A percentile compares a stretch with the other conserved stretches of the same genome.
These are phyloP conservation scores for Septoria linicola DNA, from an alignment of 2,329 filamentous ascomycete genomes.

Conservation along the genomic window DNA sequence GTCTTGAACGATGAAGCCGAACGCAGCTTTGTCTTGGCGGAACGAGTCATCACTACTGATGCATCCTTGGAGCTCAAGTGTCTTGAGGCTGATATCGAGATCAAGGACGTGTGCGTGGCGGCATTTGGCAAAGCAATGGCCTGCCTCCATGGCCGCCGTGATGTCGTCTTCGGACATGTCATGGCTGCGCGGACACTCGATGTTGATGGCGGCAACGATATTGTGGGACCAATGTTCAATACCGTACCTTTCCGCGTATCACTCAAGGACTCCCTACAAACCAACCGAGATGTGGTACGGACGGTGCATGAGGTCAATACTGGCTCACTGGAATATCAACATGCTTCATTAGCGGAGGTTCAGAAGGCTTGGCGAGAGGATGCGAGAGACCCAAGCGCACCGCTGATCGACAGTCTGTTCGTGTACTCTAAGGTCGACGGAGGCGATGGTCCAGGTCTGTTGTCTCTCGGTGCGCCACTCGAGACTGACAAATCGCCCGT, in stretches of 20 bases:
- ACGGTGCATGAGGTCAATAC: constrained; percentile 10
- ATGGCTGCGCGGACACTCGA: constrained; percentile 17
- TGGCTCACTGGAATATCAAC: constrained; percentile 18
- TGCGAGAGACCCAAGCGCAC: constrained; percentile 1
- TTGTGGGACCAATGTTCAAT: constrained; percentile 23
- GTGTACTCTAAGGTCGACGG: constrained; percentile 15
- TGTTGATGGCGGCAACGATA: constrained; percentile 8
- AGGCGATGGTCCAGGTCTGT: constrained; percentile 1
- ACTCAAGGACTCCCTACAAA: constrained; percentile 16
- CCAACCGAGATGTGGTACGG: constrained; percentile 13
- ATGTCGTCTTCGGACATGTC: constrained; percentile 24
- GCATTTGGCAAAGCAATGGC: constrained; percentile 20
- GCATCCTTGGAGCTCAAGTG: constrained; percentile 3
- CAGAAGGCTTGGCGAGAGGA: constrained; percentile 19
- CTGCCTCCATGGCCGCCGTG: constrained; percentile 11
- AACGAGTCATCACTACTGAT: constrained; percentile 2
- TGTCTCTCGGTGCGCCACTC: constrained; percentile 13
- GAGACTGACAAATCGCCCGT: constrained; percentile 19
- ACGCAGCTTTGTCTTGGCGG: constrained; percentile 1
- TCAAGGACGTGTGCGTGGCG: constrained; percentile 17
- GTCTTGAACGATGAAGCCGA: neutral
- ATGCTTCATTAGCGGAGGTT: constrained; percentile 19
- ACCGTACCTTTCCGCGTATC: constrained; percentile 19
- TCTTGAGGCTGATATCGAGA: constrained; percentile 11
- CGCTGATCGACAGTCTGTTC: constrained; percentile 20